Evolutionary conservation across 2,329 filamentous ascomycete species (phyloP).

Genomic region (Purpureocillium takamizusanense): DNA sequence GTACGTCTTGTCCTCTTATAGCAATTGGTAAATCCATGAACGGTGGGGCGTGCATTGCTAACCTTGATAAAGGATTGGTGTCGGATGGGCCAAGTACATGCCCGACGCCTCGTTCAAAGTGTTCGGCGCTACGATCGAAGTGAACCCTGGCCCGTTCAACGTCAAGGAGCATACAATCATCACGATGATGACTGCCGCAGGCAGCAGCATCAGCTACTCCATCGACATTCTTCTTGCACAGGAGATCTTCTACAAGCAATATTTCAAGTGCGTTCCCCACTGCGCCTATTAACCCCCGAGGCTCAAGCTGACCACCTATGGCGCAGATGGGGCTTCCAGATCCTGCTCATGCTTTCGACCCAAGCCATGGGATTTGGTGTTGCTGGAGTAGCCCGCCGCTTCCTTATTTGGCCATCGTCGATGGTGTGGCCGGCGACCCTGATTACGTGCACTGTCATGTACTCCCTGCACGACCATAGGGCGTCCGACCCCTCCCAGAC

Average conservation of each 20-base stretch:
- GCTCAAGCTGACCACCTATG: too few relatives aligned
- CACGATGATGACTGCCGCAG: slow-evolving; percentile 33
- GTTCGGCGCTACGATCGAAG: slow-evolving; percentile 21
- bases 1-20: slow-evolving; percentile 7
- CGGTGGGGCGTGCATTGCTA: not conserved
- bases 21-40: too few relatives aligned
- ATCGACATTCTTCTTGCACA: slow-evolving; percentile 32
- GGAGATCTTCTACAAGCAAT: slow-evolving; percentile 40
- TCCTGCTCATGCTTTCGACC: slow-evolving; percentile 50
- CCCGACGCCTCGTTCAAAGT: slow-evolving; percentile 20
- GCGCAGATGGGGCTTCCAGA: slow-evolving; percentile 39
- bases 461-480: slow-evolving; percentile 54
- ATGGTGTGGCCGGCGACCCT: slow-evolving; percentile 57
- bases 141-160: slow-evolving; percentile 34
- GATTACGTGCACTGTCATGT: slow-evolving; percentile 54
- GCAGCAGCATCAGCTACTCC: slow-evolving; percentile 22
- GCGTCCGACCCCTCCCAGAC: slow-evolving; percentile 39
- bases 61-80: slow-evolving; percentile 15
- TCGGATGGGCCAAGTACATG: slow-evolving; percentile 21
- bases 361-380: slow-evolving; percentile 56
- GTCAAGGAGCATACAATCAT: slow-evolving; percentile 41
- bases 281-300: too few relatives aligned
- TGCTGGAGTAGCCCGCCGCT: slow-evolving; percentile 49
- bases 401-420: slow-evolving; percentile 50
- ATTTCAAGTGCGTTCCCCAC: slow-evolving; percentile 26